Base-by-base conservation (phyloP, 768 basidiomycete species). In the Hydnomerulius pinastri region DNA sequence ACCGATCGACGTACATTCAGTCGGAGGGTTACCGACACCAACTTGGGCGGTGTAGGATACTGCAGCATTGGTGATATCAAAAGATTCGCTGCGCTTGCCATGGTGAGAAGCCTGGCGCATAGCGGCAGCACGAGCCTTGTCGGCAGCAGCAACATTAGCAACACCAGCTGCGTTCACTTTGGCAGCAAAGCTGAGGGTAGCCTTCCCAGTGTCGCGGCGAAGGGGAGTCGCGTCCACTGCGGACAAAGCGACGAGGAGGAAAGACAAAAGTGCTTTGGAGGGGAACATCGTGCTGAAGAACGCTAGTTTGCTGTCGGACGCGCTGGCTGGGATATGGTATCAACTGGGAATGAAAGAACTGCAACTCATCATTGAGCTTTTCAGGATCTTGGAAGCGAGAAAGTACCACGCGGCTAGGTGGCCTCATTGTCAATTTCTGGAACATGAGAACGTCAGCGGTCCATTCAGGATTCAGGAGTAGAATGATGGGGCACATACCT, bases 1-100 rank as follows among this genome's bases (percentile, higher is more conserved):
- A 44, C 3, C 18, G 4, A 40, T 35, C 8, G 27, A 54, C 56
- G 1, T 48, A 55, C 49, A 61, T 17, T 61, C 5, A 15, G 51
- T 56, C 3, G 60, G 17, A 12, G 63, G 60, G 35, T 23, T 50
- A n/a, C 63, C 63, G 11, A 65, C 13, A 3, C 53, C 54, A 18
- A 64, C 58, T 54, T 66, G 33, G 4, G 62, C 63, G 4, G 63
- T 63, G 44, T 71, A 71, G 17, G 50, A 38, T 2, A 61, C 46
- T 6, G 23, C 56, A 2, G 48, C 20, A 27, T 69, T 70, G 6
- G 61, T 56, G 15, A 55, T 55, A 5, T 54, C 36, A 18, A 41
- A n/a, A 15, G 44, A 33, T 12, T 4, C 30, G 12, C 18, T 42
- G 41, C 43, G 42, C n/a, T 52, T 37, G 53, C 61, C n/a, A 68